Evolutionary conservation across 1,284 basidiomycete species (phyloP).

Genomic region (Coriolopsis trogii): DNA sequence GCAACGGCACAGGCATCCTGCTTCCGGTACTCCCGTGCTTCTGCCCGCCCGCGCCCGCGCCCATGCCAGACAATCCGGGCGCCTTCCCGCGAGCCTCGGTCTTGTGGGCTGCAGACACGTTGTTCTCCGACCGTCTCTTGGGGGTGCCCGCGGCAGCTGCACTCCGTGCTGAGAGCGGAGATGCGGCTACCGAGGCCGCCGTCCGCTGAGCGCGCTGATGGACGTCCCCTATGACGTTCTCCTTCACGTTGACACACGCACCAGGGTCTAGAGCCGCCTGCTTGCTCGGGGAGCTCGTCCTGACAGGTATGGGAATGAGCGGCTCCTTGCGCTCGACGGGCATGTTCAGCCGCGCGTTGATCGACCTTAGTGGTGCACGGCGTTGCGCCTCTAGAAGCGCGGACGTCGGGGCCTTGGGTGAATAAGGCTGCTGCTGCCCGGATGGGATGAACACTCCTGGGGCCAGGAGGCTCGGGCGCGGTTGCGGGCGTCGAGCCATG

Average conservation of each 20-base stretch:
- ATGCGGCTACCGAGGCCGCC: no score
- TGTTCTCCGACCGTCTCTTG: no score
- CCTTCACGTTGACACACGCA: neutral
- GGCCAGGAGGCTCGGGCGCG: no score
- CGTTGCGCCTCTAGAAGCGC: conserved; percentile 11
- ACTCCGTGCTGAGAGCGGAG: no score
- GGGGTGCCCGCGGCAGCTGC: no score
- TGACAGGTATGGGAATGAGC: conserved; percentile 19
- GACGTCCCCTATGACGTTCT: no score
- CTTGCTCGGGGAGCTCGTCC: conserved; percentile 1
- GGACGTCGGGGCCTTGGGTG: no score
- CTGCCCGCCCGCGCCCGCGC: conserved; percentile 2
- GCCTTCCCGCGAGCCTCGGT: no score
- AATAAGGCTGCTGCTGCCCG: no score
- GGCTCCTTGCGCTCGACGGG: conserved; percentile 20
- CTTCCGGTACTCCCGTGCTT: conserved; percentile 17
- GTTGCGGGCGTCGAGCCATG: conserved; percentile 15
- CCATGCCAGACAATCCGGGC: no score
- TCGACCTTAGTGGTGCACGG: conserved; percentile 24
- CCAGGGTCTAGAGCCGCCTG: neutral
- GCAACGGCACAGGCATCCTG: conserved; percentile 33
- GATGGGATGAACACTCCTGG: no score
- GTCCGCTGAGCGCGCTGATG: neutral
- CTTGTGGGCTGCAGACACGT: no score
- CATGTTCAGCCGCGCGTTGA: conserved; percentile 28